phyloP scores from a whole-genome alignment of 1,284 basidiomycete genomes.

The Exsudoporus floridanus region DNA sequence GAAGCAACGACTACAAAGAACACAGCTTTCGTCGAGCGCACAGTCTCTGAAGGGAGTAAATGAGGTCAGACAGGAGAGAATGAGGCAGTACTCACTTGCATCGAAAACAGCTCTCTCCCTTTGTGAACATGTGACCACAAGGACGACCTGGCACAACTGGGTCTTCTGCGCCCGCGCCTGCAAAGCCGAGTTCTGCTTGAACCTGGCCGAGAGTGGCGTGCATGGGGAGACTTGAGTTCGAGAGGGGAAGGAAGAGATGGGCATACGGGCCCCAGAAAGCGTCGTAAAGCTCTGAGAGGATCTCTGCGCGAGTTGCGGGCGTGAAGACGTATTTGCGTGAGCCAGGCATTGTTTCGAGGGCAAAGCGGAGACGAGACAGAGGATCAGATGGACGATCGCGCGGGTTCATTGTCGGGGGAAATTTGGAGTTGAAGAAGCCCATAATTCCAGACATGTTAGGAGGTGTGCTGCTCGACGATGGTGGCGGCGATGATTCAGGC shows the following conservation, averaged over 20 bases:
- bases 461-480: background rate
- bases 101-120: conserved; percentile 84
- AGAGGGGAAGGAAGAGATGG: conserved; percentile 65
- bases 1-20: conserved; percentile 87
- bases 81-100: conserved; percentile 71
- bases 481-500: conserved; percentile 1
- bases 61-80: background rate
- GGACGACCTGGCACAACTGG: conserved; percentile 61
- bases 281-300: conserved; percentile 74
- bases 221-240: conserved; percentile 57
- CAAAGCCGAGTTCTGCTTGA: conserved; percentile 56
- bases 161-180: conserved; percentile 57
- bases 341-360: conserved; percentile 75
- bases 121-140: conserved; percentile 77
- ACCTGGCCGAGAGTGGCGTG: conserved; percentile 65
- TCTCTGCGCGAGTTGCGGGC: conserved; percentile 66
- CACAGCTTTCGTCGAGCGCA: conserved; percentile 83
- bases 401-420: conserved; percentile 51
- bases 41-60: conserved; percentile 65
- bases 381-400: conserved; percentile 56
- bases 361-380: conserved; percentile 66
- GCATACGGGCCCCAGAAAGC: conserved; percentile 76
- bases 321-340: conserved; percentile 75
- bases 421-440: conserved; percentile 49
- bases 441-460: conserved; percentile 44